Conservation (phyloP, 2,329 filamentous ascomycete species). For the Arthroderma sp. region DNA sequence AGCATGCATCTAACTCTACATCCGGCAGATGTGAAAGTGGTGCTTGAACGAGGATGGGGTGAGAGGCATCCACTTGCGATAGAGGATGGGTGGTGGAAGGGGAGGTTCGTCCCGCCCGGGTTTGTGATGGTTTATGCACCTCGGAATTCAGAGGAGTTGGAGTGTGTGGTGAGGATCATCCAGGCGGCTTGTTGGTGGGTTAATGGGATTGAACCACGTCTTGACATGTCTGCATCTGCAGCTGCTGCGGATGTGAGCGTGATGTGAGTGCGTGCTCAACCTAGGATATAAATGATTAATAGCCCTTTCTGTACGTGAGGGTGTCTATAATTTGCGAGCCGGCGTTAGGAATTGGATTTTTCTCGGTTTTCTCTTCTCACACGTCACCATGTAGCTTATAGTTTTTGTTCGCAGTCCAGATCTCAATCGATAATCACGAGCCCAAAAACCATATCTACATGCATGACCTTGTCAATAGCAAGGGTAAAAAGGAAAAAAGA, state of each 20-base stretch:
- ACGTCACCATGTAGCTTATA: too few species aligned
- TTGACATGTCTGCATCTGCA: not conserved
- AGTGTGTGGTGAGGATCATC: constrained; percentile 54
- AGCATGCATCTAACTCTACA: constrained; percentile 71
- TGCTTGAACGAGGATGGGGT: constrained; percentile 67
- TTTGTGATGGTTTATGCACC: constrained; percentile 80
- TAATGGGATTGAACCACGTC: constrained; percentile 9
- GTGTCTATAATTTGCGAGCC: too few species aligned
- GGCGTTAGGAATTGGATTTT: too few species aligned
- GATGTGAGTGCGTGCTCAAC: too few species aligned
- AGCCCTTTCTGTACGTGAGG: too few species aligned
- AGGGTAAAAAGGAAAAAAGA: too few species aligned
- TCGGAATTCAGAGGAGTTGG: constrained; percentile 52
- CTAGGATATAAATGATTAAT: too few species aligned
- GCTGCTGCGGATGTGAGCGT: not conserved
- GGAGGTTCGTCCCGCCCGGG: constrained; percentile 55
- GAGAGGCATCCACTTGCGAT: constrained; percentile 45
- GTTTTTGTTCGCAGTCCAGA: too few species aligned
- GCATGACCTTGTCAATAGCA: too few species aligned
- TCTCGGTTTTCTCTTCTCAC: too few species aligned
- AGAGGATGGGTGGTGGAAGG: constrained; percentile 50
- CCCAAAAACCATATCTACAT: too few species aligned
- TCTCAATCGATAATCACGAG: too few species aligned
- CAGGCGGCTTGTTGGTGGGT: constrained; percentile 59
- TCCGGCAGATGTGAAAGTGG: constrained; percentile 58